Conservation (phyloP, 768 basidiomycete genomes). For the Russula sp. region DNA sequence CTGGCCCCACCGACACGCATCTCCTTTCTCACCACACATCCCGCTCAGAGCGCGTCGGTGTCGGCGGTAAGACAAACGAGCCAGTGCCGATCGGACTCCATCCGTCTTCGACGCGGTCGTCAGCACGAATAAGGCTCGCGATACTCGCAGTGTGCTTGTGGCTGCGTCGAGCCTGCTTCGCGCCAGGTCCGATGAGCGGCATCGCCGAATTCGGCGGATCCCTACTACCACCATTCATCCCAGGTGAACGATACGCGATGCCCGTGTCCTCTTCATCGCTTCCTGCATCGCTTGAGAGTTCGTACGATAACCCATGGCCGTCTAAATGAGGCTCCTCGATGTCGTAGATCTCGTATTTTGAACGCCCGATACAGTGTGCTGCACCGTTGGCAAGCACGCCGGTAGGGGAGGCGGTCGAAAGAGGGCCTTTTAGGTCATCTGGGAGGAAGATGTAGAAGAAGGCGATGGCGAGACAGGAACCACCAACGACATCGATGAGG, state of each 20-base stretch:
- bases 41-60: conserved; percentile 31
- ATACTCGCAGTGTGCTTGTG: conserved; percentile 84
- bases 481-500: conserved; percentile 95
- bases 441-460: conserved; percentile 90
- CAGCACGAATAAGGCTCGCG: conserved; percentile 73
- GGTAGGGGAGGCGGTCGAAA: conserved; percentile 52
- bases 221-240: conserved; percentile 23
- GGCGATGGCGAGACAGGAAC: conserved; percentile 83
- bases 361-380: conserved; percentile 36
- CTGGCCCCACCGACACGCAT: not conserved
- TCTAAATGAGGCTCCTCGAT: conserved; percentile 55
- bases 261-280: conserved; percentile 68
- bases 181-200: conserved; percentile 36
- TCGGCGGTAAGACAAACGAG: conserved; percentile 52
- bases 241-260: conserved; percentile 68
- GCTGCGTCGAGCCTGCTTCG: conserved; percentile 39
- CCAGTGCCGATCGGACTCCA: conserved; percentile 68
- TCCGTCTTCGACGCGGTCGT: conserved; percentile 76
- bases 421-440: conserved; percentile 62
- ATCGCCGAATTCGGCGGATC: conserved; percentile 38
- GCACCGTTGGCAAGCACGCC: conserved; percentile 37
- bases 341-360: conserved; percentile 78
- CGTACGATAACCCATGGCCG: conserved; percentile 52
- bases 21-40: not conserved
- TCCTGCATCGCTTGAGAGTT: conserved; percentile 47